Conservation (phyloP, 1,284 basidiomycete species). For the Irpex rosettiformis region DNA sequence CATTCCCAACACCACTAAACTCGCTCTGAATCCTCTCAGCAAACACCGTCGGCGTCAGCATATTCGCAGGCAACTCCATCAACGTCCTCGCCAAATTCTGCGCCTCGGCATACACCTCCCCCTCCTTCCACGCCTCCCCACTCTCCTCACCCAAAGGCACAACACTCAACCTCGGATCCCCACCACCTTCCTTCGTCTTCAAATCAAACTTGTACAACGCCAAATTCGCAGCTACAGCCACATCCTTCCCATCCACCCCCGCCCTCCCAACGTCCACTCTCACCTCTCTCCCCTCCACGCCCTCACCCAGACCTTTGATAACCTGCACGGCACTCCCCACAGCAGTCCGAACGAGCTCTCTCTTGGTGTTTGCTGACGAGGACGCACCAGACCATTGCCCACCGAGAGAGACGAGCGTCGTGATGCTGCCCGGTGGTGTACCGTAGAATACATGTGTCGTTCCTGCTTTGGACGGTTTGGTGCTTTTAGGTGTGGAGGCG, state of each 20-base stretch:
- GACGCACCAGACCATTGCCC: conserved; percentile 47
- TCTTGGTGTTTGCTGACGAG: conserved; percentile 39
- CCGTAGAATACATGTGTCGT: conserved; percentile 66
- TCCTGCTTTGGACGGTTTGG: too few relatives aligned
- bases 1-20: conserved; percentile 66
- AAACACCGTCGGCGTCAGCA: conserved; percentile 81
- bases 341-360: conserved; percentile 64
- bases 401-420: conserved; percentile 61
- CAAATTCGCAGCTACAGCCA: conserved; percentile 78
- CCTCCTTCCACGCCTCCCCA: conserved; percentile 62
- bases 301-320: conserved; percentile 53
- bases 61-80: conserved; percentile 83
- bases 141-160: conserved; percentile 21
- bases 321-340: conserved; percentile 67
- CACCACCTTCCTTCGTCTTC: conserved; percentile 49
- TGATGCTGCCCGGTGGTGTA: conserved; percentile 38
- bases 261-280: conserved; percentile 41
- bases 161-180: too few relatives aligned
- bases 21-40: conserved; percentile 67
- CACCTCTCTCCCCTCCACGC: conserved; percentile 47
- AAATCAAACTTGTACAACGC: conserved; percentile 73
- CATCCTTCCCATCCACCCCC: conserved; percentile 57
- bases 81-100: conserved; percentile 88
- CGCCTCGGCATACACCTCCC: conserved; percentile 69
- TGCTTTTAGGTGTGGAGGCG: too few relatives aligned